Evolutionary conservation across 2,329 filamentous ascomycete species (phyloP), one percentile per base, ranked within the genome.

Genomic region (Penicillium glabrum): DNA sequence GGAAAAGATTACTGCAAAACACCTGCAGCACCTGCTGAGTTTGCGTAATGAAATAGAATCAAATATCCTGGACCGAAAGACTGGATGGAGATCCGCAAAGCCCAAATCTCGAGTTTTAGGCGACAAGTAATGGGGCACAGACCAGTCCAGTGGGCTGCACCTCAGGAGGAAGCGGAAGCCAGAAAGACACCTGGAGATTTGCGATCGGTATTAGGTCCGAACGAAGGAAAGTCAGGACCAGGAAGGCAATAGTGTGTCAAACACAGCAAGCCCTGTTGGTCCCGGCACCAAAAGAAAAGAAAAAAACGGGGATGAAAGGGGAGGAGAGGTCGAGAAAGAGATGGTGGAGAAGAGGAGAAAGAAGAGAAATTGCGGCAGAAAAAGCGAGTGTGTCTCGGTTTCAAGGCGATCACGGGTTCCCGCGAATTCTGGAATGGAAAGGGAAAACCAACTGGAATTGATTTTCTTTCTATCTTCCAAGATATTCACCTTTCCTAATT

Each of bases 1-100:
- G 58, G 65, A 68, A 68, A 72, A 66, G 67, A 74, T 71, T 74
- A 75, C 69, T 67, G 70, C 72, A 75, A 76, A 75, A 67, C 85
- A 90, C 86, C 88, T 90, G 89, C 88, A 91, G 89, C 84, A 84
- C 88, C 87, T 83, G 88, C 88, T 90, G 88, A 87, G 69, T 76
- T 76, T 75, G 72, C 72, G 70, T 72, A 60, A 63, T 56, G 53
- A 62, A 51, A 61, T 59, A 61, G 45, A 55, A 65, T 53, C 60
- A 53, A 62, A 64, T 26, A 63, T 31, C 33, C 53, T 56, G 56
- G 59, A 59, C 48, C 52, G 46, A 63, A 60, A 49, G 46, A 53
- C 54, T 59, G 61, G 59, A 55, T 52, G 41, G 24, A 23, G 21
- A 35, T 37, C 56, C 61, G 55, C 60, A 54, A 65, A 66, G 69